A percentile compares a stretch with the other conserved stretches of the same genome.
Conservation (phyloP, 345 rosid species). For the Salix suchowensis region DNA sequence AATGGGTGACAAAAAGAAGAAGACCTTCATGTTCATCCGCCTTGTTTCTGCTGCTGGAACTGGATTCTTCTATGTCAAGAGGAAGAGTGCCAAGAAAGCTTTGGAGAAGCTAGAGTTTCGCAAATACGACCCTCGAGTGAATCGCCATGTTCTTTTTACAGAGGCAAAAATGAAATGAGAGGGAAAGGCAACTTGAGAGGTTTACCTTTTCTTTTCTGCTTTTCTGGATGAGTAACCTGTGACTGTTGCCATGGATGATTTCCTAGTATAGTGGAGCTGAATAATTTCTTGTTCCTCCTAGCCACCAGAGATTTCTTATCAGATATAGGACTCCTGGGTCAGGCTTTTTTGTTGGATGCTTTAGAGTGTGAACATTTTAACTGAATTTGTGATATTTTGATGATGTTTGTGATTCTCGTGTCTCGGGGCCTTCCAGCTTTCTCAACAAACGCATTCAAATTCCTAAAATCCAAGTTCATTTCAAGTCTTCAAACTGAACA, state of each 20-base stretch:
- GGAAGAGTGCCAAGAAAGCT: slow-evolving; percentile 73
- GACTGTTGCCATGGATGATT: not conserved
- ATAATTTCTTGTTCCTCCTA: too few species aligned
- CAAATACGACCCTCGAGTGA: slow-evolving; percentile 87
- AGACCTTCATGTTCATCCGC: slow-evolving; percentile 82
- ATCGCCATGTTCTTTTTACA: slow-evolving; percentile 85
- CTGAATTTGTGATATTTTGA: too few species aligned
- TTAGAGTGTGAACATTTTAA: too few species aligned
- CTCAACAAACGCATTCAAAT: too few species aligned
- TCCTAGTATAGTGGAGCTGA: not conserved
- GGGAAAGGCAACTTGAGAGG: not conserved
- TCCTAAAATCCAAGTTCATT: too few species aligned
- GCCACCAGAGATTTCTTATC: too few species aligned
- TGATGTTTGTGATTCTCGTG: too few species aligned
- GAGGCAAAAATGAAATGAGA: slow-evolving; percentile 89
- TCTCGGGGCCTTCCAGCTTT: too few species aligned
- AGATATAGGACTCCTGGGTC: too few species aligned
- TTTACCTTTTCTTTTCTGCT: not conserved
- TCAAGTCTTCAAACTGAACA: too few species aligned
- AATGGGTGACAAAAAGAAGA: slow-evolving; percentile 92
- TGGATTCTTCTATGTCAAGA: slow-evolving; percentile 93
- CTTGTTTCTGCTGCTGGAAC: slow-evolving; percentile 95
- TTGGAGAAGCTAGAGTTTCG: slow-evolving; percentile 90
- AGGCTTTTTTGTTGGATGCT: too few species aligned
- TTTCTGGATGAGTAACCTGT: not conserved